Evolutionary conservation across 768 basidiomycete genomes (phyloP), one percentile per base, ranked within the genome.

Genomic region (Sarcomyxa edulis): DNA sequence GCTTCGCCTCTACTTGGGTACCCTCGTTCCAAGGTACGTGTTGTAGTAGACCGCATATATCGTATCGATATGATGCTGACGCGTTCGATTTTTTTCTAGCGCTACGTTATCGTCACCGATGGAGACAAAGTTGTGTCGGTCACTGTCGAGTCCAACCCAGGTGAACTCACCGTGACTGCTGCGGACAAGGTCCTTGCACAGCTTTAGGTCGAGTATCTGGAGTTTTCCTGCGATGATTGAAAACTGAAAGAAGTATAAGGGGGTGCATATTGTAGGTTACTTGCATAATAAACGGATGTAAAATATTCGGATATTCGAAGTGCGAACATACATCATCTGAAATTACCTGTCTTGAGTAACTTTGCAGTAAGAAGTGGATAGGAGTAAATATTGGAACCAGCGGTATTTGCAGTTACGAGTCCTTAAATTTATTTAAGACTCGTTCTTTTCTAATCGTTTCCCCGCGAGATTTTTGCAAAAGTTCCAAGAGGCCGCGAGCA

Each of bases 1-100:
- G 82, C 74, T 1, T 68, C 78, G 7, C 60, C 64, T 3, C 52
- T 78, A 10, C 72, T 91, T 10, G 87, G 86, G 14, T 73, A 71
- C 7, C 74, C 74, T 1, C 81, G 87, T 30, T 73, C 81, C 35
- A 82, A 81, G 71, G 80, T 76, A 47, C 22, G 56, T 42, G 40
- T 15, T 16, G 12, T 12, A 21, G 14, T 32, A 9, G 22, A 7
- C 14, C 19, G 18, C 21, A 14, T 8, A 10, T 14, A n/a, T 19
- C 2, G 9, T 14, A 32, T 32, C 18, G n/a, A 15, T 35, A 21
- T 12, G 2, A 8, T 7, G 7, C 11, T 38, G 6, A n/a, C 15
- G 12, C 28, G 10, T 4, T 31, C 24, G 18, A 30, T 21, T 15
- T 15, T 41, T 8, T 39, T 33, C 55, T 15, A 75, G 60, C 68